These are phyloP conservation scores for Pythium volutum DNA, from an alignment of 352 stramenopile species.

Conservation along the genomic window DNA sequence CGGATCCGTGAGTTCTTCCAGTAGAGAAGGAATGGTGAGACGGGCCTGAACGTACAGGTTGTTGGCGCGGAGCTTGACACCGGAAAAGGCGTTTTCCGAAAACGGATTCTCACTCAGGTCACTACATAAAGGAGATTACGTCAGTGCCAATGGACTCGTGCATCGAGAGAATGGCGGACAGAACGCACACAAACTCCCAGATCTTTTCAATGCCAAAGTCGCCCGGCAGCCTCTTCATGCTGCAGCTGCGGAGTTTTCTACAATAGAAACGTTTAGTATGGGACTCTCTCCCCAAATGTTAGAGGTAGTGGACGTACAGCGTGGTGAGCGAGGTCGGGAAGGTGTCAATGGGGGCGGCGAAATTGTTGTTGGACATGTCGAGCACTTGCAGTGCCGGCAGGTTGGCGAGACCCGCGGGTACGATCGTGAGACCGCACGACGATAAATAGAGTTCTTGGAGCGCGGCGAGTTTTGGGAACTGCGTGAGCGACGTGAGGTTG, in stretches of 20 bases:
- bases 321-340: slow-evolving; percentile 18
- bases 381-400: slow-evolving; percentile 18
- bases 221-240: slow-evolving; percentile 13
- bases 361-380: slow-evolving; percentile 25
- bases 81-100: slow-evolving; percentile 4
- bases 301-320: slow-evolving; percentile 4
- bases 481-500: slow-evolving; percentile 10
- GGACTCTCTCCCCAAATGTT: background rate
- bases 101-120: slow-evolving; percentile 27
- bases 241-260: slow-evolving; percentile 25
- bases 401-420: slow-evolving; percentile 21
- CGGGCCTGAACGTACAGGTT: slow-evolving; percentile 13
- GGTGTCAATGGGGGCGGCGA: slow-evolving; percentile 2
- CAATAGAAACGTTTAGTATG: too few relatives aligned
- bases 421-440: slow-evolving; percentile 1
- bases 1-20: background rate
- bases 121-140: background rate
- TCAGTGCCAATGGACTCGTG: background rate
- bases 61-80: slow-evolving; percentile 18
- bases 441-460: slow-evolving; percentile 29
- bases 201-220: slow-evolving; percentile 27
- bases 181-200: slow-evolving; percentile 23
- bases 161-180: background rate
- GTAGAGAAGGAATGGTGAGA: background rate
- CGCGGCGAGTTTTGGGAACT: slow-evolving; percentile 19